These are phyloP conservation scores for Serendipita sp. DNA, from an alignment of 768 basidiomycete species.

Conservation along the genomic window DNA sequence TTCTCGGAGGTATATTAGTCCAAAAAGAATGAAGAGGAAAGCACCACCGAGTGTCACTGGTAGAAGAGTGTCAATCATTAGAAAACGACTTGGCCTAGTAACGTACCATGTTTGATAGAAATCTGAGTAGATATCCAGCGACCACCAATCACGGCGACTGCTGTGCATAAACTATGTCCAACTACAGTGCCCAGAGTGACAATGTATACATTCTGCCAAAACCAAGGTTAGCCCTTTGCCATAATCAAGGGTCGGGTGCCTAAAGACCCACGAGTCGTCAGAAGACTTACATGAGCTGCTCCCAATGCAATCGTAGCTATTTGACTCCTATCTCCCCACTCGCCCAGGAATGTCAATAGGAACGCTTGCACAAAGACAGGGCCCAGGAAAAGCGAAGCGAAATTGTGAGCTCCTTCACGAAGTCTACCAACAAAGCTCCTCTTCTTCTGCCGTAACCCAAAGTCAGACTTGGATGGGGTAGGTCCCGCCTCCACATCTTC, in stretches of 20 bases:
- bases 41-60: slow-evolving; percentile 76
- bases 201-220: slow-evolving; percentile 68
- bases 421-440: slow-evolving; percentile 13
- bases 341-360: slow-evolving; percentile 89
- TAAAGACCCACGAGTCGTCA: not conserved
- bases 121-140: slow-evolving; percentile 86
- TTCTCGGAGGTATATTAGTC: slow-evolving; percentile 60
- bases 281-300: slow-evolving; percentile 67
- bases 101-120: slow-evolving; percentile 82
- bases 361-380: slow-evolving; percentile 95
- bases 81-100: not conserved
- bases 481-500: slow-evolving; percentile 9
- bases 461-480: slow-evolving; percentile 12
- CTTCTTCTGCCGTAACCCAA: slow-evolving; percentile 10
- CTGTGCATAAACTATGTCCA: slow-evolving; percentile 78
- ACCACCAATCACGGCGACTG: slow-evolving; percentile 84
- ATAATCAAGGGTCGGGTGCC: slow-evolving; percentile 1
- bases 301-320: slow-evolving; percentile 93
- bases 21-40: slow-evolving; percentile 67
- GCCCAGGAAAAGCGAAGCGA: slow-evolving; percentile 65
- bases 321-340: slow-evolving; percentile 97
- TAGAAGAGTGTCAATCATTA: not conserved
- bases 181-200: slow-evolving; percentile 80
- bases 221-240: slow-evolving; percentile 10
- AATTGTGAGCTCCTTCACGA: slow-evolving; percentile 59